phyloP scores from a whole-genome alignment of 306 rosid species.

The Gillenia trifoliata region DNA sequence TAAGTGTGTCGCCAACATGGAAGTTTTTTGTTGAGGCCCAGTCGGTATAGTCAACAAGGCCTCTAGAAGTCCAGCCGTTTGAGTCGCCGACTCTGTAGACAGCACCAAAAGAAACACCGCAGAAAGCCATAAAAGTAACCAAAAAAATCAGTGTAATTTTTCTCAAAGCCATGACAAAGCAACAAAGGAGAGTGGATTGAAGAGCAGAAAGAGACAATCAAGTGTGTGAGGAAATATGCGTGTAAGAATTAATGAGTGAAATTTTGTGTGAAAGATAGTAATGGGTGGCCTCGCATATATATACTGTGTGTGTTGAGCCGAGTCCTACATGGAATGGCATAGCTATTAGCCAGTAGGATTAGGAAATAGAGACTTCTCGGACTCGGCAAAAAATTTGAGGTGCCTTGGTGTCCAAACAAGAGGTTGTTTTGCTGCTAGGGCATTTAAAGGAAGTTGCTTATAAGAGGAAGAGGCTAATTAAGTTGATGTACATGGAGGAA shows the following conservation, averaged over 20 bases:
- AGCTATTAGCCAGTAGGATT: no score
- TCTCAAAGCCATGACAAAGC: neutral
- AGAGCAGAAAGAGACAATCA: neutral
- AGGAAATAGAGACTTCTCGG: no score
- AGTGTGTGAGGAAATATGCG: no score
- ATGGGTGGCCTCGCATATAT: no score
- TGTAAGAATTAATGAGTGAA: neutral
- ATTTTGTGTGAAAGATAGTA: no score
- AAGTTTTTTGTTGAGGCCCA: conserved; percentile 32
- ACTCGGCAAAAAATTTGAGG: no score
- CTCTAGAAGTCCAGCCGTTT: conserved; percentile 35
- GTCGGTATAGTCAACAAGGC: conserved; percentile 16
- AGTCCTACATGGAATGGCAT: no score
- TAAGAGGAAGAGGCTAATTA: conserved; percentile 41
- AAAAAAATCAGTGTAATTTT: neutral
- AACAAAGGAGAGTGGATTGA: neutral
- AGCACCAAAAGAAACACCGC: conserved; percentile 1
- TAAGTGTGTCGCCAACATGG: conserved; percentile 28
- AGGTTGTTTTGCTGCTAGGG: conserved; percentile 51
- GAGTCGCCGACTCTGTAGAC: conserved; percentile 33
- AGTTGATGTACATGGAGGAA: conserved; percentile 55
- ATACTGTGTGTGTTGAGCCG: no score
- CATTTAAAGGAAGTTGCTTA: conserved; percentile 44
- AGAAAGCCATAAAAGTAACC: neutral
- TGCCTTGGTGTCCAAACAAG: conserved; percentile 46